A percentile compares a stretch with the other conserved stretches of the same genome.
These are phyloP conservation scores for Fraxinus floribunda DNA, from an alignment of 305 asterid species.

Conservation along the genomic window DNA sequence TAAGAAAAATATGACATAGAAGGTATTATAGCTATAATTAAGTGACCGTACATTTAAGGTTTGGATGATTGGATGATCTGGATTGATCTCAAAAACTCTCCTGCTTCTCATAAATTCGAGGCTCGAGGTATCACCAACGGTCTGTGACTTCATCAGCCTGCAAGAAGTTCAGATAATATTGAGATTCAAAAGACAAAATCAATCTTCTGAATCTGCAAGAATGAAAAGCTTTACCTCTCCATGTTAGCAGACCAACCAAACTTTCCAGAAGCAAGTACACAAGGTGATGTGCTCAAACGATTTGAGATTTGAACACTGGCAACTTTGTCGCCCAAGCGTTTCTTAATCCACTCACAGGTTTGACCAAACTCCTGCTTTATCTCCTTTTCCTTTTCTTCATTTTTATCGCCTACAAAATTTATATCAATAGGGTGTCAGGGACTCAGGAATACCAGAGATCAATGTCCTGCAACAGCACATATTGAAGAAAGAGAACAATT, in stretches of 20 bases:
- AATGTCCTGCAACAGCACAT: neutral
- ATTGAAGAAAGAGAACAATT: neutral
- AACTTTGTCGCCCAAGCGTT: conserved; percentile 72
- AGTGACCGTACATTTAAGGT: conserved; percentile 55
- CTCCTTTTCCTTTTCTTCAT: conserved; percentile 79
- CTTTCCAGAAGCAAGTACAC: conserved; percentile 95
- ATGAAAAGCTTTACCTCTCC: conserved; percentile 65
- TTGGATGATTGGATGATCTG: conserved; percentile 82
- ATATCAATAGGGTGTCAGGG: conserved; percentile 8
- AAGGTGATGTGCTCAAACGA: conserved; percentile 91
- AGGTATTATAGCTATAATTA: conserved; percentile 1
- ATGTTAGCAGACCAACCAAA: conserved; percentile 99
- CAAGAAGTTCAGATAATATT: conserved; percentile 23
- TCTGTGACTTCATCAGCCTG: conserved; percentile 94
- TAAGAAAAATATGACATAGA: neutral
- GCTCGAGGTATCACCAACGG: conserved; percentile 68
- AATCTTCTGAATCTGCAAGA: neutral
- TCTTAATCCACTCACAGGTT: conserved; percentile 92
- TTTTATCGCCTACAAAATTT: conserved; percentile 66
- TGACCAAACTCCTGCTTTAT: conserved; percentile 83
- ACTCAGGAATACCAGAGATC: conserved; percentile 8
- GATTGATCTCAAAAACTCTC: conserved; percentile 92
- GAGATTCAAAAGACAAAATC: neutral
- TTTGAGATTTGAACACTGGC: conserved; percentile 89
- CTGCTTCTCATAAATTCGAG: conserved; percentile 84